Evolutionary conservation across 2,329 filamentous ascomycete genomes (phyloP).

Genomic region (Rhynchosporium agropyri): DNA sequence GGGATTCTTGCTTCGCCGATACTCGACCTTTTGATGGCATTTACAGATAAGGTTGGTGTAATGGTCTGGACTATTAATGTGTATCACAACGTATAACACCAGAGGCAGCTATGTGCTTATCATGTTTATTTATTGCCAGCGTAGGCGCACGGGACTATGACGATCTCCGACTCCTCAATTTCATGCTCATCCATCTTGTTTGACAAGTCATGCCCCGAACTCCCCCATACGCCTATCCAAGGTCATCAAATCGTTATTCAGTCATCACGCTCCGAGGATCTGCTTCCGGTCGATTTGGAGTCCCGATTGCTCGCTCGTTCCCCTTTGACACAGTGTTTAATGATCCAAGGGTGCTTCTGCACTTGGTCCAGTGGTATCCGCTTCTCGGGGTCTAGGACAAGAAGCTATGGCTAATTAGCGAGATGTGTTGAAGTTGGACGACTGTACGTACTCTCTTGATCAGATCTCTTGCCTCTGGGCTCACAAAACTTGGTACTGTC

Average conservation of each 20-base stretch:
- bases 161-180: constrained; percentile 39
- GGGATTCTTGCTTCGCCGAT: constrained; percentile 94
- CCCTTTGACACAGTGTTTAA: constrained; percentile 78
- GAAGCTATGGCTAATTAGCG: constrained; percentile 56
- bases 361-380: constrained; percentile 88
- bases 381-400: constrained; percentile 93
- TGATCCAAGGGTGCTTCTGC: constrained; percentile 89
- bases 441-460: constrained; percentile 75
- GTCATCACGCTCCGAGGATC: constrained; percentile 37
- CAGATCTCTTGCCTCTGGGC: constrained; percentile 84
- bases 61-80: constrained; percentile 18
- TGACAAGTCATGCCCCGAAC: constrained; percentile 19
- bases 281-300: constrained; percentile 42
- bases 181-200: constrained; percentile 30
- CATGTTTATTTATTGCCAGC: constrained; percentile 37
- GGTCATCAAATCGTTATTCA: constrained; percentile 37
- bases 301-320: constrained; percentile 43
- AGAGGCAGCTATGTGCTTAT: constrained; percentile 19
- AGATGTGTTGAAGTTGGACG: neutral
- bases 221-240: constrained; percentile 36
- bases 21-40: constrained; percentile 97
- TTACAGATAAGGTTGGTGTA: constrained; percentile 62
- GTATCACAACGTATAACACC: constrained; percentile 33
- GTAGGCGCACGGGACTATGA: constrained; percentile 41
- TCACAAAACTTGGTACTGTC: constrained; percentile 88